These are phyloP conservation scores for Saccharomycopsis capsularis DNA, from an alignment of 805 yeast species.

Conservation along the genomic window DNA sequence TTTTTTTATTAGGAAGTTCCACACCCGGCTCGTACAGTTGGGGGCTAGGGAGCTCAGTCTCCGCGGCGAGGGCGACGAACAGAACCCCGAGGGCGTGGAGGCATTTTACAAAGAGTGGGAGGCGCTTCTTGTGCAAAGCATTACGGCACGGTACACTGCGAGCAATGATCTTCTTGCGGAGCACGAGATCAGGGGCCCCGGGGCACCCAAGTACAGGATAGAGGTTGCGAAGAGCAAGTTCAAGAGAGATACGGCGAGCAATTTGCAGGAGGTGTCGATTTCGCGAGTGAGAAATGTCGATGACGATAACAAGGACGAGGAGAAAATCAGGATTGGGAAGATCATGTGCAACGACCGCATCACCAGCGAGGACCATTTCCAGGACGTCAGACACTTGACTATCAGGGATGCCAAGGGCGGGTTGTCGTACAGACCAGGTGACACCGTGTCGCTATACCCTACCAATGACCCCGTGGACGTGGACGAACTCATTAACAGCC, in stretches of 20 bases:
- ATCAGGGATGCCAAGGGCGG: constrained; percentile 30
- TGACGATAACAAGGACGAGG: constrained; percentile 17
- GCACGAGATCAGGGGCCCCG: too few species aligned
- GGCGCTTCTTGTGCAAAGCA: constrained; percentile 34
- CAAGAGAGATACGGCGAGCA: constrained; percentile 28
- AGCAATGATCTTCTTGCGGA: neutral
- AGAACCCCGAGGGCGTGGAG: constrained; percentile 63
- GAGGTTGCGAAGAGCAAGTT: constrained; percentile 23
- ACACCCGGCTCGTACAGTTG: constrained; percentile 67
- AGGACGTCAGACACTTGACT: constrained; percentile 70
- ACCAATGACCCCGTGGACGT: constrained; percentile 60
- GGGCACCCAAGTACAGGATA: constrained; percentile 1
- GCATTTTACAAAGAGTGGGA: constrained; percentile 75
- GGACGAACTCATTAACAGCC: constrained; percentile 54
- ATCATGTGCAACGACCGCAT: constrained; percentile 50
- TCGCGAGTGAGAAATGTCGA: constrained; percentile 23
- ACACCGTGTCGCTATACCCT: constrained; percentile 72
- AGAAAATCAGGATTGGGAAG: constrained; percentile 33
- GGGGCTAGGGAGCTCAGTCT: constrained; percentile 70
- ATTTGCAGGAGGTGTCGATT: constrained; percentile 27
- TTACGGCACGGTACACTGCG: constrained; percentile 26
- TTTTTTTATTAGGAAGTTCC: constrained; percentile 79
- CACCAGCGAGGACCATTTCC: constrained; percentile 71
- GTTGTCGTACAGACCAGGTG: constrained; percentile 61
- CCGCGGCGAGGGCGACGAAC: constrained; percentile 88